Conservation (phyloP, 306 rosid genomes). For the Cucumis melo region DNA sequence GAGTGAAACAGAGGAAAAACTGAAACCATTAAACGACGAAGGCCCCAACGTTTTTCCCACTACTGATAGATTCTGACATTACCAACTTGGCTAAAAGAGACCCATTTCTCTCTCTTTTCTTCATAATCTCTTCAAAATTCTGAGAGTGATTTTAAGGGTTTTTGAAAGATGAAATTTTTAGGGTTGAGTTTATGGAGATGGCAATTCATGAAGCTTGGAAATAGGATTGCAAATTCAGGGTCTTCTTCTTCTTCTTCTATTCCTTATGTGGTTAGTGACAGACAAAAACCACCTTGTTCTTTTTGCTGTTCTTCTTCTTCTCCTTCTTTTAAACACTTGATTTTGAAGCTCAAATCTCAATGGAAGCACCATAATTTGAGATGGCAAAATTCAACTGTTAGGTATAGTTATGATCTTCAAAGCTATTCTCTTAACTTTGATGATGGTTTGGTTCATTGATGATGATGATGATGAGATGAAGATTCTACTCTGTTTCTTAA, state of each 20-base stretch:
- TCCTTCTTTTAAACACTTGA: constrained; percentile 16
- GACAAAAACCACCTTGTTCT: constrained; percentile 11
- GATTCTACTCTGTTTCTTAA: background rate
- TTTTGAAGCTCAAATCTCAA: constrained; percentile 39
- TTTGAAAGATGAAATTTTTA: constrained; percentile 28
- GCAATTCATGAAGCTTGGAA: constrained; percentile 28
- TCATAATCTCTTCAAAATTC: background rate
- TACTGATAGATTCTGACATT: background rate
- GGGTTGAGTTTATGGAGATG: constrained; percentile 23
- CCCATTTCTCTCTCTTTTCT: background rate
- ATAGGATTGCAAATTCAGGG: constrained; percentile 23
- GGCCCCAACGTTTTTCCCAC: background rate
- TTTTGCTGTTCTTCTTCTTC: constrained; percentile 19
- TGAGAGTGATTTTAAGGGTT: too few species aligned
- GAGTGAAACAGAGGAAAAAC: constrained; percentile 1
- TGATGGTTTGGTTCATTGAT: constrained; percentile 31
- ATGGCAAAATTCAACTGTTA: constrained; percentile 18
- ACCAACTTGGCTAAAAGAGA: background rate
- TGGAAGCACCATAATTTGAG: constrained; percentile 40
- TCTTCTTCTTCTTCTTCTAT: constrained; percentile 13
- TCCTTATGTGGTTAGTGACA: constrained; percentile 25
- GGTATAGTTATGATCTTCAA: constrained; percentile 56
- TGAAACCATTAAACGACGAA: background rate
- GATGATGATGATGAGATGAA: background rate
- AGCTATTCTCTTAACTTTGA: constrained; percentile 86